A percentile compares a stretch with the other conserved stretches of the same genome.
phyloP scores from a whole-genome alignment of 257 asterid genomes.

The Solanum habrochaites region DNA sequence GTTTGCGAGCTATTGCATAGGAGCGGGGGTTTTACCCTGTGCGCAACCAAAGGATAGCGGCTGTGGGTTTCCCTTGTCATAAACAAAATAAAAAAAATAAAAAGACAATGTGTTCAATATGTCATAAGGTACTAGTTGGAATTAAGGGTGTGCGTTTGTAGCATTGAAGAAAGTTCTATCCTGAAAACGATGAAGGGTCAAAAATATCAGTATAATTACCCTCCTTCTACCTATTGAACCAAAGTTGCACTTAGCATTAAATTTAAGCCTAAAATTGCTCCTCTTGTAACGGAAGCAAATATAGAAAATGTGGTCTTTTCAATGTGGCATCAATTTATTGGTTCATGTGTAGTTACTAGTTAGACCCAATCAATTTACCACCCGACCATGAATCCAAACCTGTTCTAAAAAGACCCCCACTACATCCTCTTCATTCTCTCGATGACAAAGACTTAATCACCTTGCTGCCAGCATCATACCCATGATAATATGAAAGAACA shows the following conservation, averaged over 20 bases:
- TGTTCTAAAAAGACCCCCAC: neutral
- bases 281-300: neutral
- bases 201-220: neutral
- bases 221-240: neutral
- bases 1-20: no score
- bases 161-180: neutral
- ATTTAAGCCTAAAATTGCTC: neutral
- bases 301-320: neutral
- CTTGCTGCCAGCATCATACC: neutral
- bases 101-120: neutral
- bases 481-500: slow-evolving; percentile 1
- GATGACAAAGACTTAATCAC: neutral
- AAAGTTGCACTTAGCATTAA: neutral
- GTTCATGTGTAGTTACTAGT: neutral
- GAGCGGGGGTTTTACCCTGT: no score
- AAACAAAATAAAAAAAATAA: no score
- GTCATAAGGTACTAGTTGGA: neutral
- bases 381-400: neutral
- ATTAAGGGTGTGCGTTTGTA: neutral
- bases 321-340: neutral
- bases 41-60: no score
- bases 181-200: neutral
- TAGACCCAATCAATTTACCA: neutral
- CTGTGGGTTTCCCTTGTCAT: no score
- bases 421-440: neutral